phyloP scores from a whole-genome alignment of 1,284 basidiomycete genomes.

The Cutaneotrichosporon cavernicola region DNA sequence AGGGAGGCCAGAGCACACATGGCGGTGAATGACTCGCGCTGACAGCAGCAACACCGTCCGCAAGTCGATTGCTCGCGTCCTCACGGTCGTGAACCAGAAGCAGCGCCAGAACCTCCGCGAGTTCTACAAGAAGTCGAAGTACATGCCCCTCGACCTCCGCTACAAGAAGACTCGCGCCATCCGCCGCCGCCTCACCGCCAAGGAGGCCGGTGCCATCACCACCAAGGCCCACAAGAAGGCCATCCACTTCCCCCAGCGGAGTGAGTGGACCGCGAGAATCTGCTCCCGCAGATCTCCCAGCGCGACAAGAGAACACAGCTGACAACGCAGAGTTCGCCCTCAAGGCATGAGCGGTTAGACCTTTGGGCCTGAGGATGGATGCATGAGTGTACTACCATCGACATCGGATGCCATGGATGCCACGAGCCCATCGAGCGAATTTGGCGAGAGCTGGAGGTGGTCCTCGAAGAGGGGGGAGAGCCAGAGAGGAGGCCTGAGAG shows the following conservation, averaged over 20 bases:
- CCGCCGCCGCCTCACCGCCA: constrained; percentile 87
- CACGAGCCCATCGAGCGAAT: neutral
- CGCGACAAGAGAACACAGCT: constrained; percentile 1
- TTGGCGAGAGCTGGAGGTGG: no score
- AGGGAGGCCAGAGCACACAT: neutral
- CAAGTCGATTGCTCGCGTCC: constrained; percentile 97
- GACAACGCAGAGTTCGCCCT: constrained; percentile 47
- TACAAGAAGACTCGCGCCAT: constrained; percentile 98
- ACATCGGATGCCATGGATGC: constrained; percentile 11
- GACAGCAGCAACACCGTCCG: constrained; percentile 81
- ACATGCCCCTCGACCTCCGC: constrained; percentile 95
- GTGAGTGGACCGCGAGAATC: constrained; percentile 34
- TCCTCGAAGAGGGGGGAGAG: neutral
- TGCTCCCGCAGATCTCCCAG: neutral
- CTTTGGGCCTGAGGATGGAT: constrained; percentile 29
- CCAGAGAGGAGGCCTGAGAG: no score
- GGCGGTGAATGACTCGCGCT: constrained; percentile 7
- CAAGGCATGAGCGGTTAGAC: constrained; percentile 44
- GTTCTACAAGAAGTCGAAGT: constrained; percentile 90
- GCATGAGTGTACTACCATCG: constrained; percentile 42
- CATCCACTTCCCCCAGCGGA: constrained; percentile 76
- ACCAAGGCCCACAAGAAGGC: constrained; percentile 90
- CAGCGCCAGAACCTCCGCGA: constrained; percentile 94
- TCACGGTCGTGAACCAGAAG: constrained; percentile 99
- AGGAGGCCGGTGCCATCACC: constrained; percentile 79